phyloP scores from a whole-genome alignment of 768 basidiomycete species.

The Xanthoconium stramineum region DNA sequence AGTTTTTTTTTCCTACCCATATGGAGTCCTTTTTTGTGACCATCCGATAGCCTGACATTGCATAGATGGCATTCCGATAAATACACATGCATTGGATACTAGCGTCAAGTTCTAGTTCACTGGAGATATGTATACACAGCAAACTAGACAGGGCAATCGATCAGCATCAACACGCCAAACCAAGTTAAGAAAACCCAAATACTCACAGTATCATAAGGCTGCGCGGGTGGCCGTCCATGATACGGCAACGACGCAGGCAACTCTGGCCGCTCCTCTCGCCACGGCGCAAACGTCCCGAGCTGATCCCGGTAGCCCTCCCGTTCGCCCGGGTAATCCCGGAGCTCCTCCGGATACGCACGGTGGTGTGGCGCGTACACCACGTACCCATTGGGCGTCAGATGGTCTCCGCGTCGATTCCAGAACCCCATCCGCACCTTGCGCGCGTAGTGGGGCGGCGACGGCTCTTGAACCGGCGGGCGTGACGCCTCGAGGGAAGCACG shows the following conservation, averaged over 20 bases:
- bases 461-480: conserved; percentile 26
- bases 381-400: conserved; percentile 51
- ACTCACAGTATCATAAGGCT: conserved; percentile 57
- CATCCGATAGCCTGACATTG: not conserved
- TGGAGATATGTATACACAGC: conserved; percentile 37
- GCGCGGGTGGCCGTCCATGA: conserved; percentile 48
- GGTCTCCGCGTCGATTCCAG: conserved; percentile 78
- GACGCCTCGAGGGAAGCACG: conserved; percentile 23
- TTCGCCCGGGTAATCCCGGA: conserved; percentile 55
- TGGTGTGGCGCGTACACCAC: conserved; percentile 65
- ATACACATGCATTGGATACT: not conserved
- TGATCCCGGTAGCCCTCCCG: conserved; percentile 57
- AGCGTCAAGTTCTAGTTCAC: conserved; percentile 7
- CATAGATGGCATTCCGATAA: conserved; percentile 18
- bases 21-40: not conserved
- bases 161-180: not conserved
- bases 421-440: conserved; percentile 50
- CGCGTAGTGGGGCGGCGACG: conserved; percentile 29
- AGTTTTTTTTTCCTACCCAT: not conserved
- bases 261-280: conserved; percentile 48
- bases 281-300: conserved; percentile 40
- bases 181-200: not conserved
- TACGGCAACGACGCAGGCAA: conserved; percentile 60
- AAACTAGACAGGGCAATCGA: conserved; percentile 29
- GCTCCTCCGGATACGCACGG: conserved; percentile 56